Evolutionary conservation across 192 early-diverging fungal species (phyloP).

Genomic region (Funneliformis geosporum): DNA sequence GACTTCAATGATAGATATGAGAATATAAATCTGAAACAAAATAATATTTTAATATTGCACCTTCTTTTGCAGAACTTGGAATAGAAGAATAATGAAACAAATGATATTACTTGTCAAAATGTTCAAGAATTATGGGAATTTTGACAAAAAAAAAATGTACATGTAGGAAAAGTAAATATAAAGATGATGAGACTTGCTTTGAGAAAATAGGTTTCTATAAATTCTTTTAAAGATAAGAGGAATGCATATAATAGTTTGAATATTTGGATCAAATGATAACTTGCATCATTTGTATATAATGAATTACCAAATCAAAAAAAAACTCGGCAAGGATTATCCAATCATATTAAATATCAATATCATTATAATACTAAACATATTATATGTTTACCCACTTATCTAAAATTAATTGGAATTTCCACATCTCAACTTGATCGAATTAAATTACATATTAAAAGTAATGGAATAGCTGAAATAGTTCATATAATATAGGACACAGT

Average conservation of each 20-base stretch:
- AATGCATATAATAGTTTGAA: not conserved
- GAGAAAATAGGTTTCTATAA: not conserved
- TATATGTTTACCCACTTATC: not conserved
- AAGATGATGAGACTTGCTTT: not conserved
- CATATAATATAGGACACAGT: not conserved
- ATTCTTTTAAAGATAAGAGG: not conserved
- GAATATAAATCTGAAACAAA: too few species aligned
- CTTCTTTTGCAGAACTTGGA: not conserved
- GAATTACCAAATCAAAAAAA: not conserved
- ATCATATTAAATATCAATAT: not conserved
- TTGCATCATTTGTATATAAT: conserved; percentile 4
- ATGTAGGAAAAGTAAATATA: not conserved
- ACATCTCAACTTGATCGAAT: not conserved
- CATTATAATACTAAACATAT: not conserved
- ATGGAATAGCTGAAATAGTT: not conserved
- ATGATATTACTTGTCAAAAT: not conserved
- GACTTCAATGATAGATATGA: too few species aligned
- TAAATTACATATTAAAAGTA: not conserved
- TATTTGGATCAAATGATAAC: not conserved
- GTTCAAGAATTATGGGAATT: not conserved
- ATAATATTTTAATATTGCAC: not conserved
- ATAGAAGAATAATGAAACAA: conserved; percentile 8
- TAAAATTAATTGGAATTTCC: not conserved
- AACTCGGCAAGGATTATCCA: not conserved
- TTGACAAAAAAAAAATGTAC: conserved; percentile 5